Evolutionary conservation across 768 basidiomycete genomes (phyloP), one percentile per base, ranked within the genome.

Genomic region (Phallus indusiatus): DNA sequence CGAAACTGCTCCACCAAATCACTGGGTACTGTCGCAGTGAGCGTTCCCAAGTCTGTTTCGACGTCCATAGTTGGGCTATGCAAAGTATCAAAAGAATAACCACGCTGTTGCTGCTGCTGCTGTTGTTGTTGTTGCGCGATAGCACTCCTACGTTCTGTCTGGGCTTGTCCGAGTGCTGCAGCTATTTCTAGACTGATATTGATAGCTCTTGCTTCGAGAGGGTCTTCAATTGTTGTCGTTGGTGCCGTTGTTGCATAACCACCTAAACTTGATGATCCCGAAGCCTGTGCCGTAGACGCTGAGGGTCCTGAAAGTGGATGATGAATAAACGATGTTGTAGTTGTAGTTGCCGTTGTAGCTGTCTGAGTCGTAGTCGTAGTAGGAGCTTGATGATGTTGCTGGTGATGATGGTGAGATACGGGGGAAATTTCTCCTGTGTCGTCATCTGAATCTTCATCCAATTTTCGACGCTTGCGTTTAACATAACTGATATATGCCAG

Each of bases 131-230:
- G 28, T 28, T 28, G 28, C 2, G 28, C 28, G 28, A 28, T 28
- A 28, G 28, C 28, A 28, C 7, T 28, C 28, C 28, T 28, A 28
- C 28, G 28, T 20, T 33, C 47, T 1, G 10, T 36, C 54, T 84
- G 84, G 2, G 84, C 84, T 64, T 88, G 83, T 4, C 85, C 88
- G 62, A 91, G 84, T 0, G 86, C 86, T 22, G 86, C 86, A 9
- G 87, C 88, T 61, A 90, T 85, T 67, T 87, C 88, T 5, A 84
- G 85, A 59, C 85, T 88, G 63, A 90, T 86, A 60, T 80, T 86
- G n/a, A 85, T 86, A 17, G 88, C 82, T 16, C 81, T 80, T 22
- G 78, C 77, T 62, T 85, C 85, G 54, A 88, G 69, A 12, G 58
- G 62, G 28, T 64, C 63, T 21, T 62, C 35, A 47, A 56, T 50